Evolutionary conservation across 768 basidiomycete genomes (phyloP), one percentile per base, ranked within the genome.

Genomic region (Pholiota molesta): DNA sequence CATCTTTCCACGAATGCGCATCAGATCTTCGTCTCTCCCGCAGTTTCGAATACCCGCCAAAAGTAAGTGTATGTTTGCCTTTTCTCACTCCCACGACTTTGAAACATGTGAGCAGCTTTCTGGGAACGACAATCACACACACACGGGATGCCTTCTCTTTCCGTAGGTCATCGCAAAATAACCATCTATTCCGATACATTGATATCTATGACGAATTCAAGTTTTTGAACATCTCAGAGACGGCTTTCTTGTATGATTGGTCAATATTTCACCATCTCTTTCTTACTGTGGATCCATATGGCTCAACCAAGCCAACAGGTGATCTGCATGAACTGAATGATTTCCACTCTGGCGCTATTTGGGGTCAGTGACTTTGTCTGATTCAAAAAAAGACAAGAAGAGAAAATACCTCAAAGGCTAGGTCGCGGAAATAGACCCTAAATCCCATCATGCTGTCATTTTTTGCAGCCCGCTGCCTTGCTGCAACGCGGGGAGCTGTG

Each of bases 391-490:
- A 37, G 35, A 37, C 35, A 37, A 37, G 35, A 37, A 37, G 2
- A 4, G 35, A 56, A 57, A 57, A 29, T 19, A 47, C 11, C 37
- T 31, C 45, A 47, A 49, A 21, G 44, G 26, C 47, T 11, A 52
- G 57, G 11, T 55, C 54, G 37, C 59, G 56, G 42, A 60, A 60
- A 59, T 44, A 42, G 59, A 23, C 55, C 52, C 39, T 49, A 33
- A 49, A 33, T 55, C 53, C 47, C 57, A 40, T 56, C 52, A 54
- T 39, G 52, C 37, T 58, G 52, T 58, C 57, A 51, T 58, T 21
- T 58, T 47, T 9, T 31, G 31, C 31, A 49, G 19, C 47, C 47
- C 26, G 23, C 47, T 9, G 3, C 23, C 10, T 28, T 3, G 3
- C 47, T 26, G 23, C 47, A 49, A 14, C 47, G 23, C n/a, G 23